Conservation (phyloP, 1,284 basidiomycete species). For the Naganishia liquefaciens region DNA sequence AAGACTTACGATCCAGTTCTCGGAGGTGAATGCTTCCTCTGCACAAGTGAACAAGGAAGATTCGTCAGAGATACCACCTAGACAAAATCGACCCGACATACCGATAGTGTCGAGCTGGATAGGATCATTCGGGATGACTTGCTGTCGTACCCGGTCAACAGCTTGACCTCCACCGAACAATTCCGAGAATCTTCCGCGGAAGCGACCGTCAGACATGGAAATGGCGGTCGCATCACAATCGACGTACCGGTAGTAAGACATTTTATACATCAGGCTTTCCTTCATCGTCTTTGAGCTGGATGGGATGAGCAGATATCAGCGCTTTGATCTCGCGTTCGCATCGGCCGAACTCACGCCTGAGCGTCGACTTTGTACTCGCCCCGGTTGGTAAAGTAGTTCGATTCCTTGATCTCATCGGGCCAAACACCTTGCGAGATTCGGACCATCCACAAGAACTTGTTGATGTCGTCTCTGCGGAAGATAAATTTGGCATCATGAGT, state of each 20-base stretch:
- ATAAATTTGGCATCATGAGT: background rate
- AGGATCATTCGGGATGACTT: conserved; percentile 71
- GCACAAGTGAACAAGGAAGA: conserved; percentile 25
- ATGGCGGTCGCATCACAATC: background rate
- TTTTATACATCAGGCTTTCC: conserved; percentile 97
- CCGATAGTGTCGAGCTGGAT: conserved; percentile 83
- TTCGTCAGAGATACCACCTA: conserved; percentile 31
- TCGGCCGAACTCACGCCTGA: conserved; percentile 58
- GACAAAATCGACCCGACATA: conserved; percentile 52
- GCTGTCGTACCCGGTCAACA: conserved; percentile 78
- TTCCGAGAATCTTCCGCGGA: conserved; percentile 71
- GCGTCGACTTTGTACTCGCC: conserved; percentile 96
- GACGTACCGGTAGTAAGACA: conserved; percentile 85
- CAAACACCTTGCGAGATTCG: conserved; percentile 97
- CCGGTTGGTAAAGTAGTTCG: conserved; percentile 87
- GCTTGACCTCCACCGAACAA: conserved; percentile 76
- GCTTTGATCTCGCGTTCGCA: too few species aligned
- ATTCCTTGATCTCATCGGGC: conserved; percentile 96
- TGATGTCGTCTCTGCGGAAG: conserved; percentile 78
- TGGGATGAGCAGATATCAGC: background rate
- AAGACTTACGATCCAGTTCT: conserved; percentile 86
- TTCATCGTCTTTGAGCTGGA: conserved; percentile 75
- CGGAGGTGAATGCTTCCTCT: conserved; percentile 95
- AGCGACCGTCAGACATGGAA: background rate
- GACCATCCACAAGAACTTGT: conserved; percentile 99